Evolutionary conservation across 31 red algal species (phyloP), one percentile per base, ranked within the genome.

Genomic region (Asparagopsis taxiformis): DNA sequence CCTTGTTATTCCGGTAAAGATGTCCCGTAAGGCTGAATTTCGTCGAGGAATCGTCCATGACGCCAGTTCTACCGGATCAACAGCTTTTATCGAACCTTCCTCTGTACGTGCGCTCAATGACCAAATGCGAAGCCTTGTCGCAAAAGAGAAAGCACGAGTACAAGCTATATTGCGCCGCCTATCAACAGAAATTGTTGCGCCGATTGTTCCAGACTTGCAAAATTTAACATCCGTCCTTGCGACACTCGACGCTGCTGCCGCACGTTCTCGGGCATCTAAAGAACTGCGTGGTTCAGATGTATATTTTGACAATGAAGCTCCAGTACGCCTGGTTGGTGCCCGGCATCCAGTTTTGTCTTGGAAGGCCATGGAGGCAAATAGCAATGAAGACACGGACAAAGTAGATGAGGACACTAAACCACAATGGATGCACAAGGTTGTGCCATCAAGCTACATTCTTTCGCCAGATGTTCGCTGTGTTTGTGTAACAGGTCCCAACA

Each of bases 1-100:
- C 22, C 80, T 76, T 59, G 94, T 98, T 20, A 68, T 98, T 17
- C 70, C 90, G 19, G 94, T 98, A 39, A 98, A 98, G 67, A 81
- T 72, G 31, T 34, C 44, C 7, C 57, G 38, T 13, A 88, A 90
- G 28, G 52, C 44, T 34, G 25, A 33, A 13, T 79, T 98, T 53
- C 58, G 57, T 26, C 54, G 63, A 17, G 89, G 85, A 22, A 68
- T 87, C 48, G 84, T 98, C 28, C 94, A 98, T 55, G 94, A 98
- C 79, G 77, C 70, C 4, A 84, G 76, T 41, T 46, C 78, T 7
- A 72, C 85, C 33, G 94, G 94, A 13, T 60, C 21, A 9, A 93
- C 94, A 22, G 55, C 92, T 3, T 98, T 77, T 41, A 70, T 98
- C 24, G 94, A 98, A 58, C 94, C 94, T 3, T 59, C 46, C 16